Base-by-base conservation (phyloP, 169 alveolate species). In the Toxoplasma gondii region DNA sequence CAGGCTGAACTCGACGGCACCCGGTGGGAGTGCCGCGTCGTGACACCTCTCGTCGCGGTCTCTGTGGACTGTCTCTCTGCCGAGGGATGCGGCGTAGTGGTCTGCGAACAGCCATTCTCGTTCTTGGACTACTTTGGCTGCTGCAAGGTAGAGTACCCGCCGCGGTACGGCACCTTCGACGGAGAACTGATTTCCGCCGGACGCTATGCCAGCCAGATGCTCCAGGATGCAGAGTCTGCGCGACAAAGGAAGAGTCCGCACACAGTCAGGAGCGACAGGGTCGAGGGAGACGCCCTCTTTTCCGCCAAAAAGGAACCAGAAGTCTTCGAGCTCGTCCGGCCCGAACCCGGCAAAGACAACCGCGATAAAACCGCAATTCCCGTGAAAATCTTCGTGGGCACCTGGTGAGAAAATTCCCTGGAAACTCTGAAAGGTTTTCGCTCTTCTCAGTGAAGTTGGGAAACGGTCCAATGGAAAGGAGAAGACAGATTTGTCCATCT, bases 1-100 rank as follows among this genome's bases (percentile, higher is more conserved):
- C 86, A n/a, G 49, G 27, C 27, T 19, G 86, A 19, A 17, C 49
- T 31, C 7, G 86, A 5, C 12, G 86, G 86, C 9, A 78, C 86
- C n/a, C 53, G 94, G 45, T 92, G 94, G 94, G 94, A 92, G 78
- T 92, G 94, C 41, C 67, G 94, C 27, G 78, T 92, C 41, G 94
- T 92, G 38, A 92, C 94, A 53, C 94, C 94, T 0, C 29, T 88
- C n/a, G 70, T 92, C 0, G 94, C 78, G 24, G 36, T 41, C 34
- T 74, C 92, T 5, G 86, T 92, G 9, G 94, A 92, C 41, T 92
- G 91, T 34, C n/a, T 81, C 1, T 83, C 91, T 16, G 91, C 81
- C 31, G 94, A 92, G 31, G 94, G 94, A 0, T 92, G 94, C 84
- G 94, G 94, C 29, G 74, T 92, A 16, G 87, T 92, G 2, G 38